These are phyloP conservation scores for Blastobotrys terrestris DNA, from an alignment of 805 yeast genomes.

Conservation along the genomic window DNA sequence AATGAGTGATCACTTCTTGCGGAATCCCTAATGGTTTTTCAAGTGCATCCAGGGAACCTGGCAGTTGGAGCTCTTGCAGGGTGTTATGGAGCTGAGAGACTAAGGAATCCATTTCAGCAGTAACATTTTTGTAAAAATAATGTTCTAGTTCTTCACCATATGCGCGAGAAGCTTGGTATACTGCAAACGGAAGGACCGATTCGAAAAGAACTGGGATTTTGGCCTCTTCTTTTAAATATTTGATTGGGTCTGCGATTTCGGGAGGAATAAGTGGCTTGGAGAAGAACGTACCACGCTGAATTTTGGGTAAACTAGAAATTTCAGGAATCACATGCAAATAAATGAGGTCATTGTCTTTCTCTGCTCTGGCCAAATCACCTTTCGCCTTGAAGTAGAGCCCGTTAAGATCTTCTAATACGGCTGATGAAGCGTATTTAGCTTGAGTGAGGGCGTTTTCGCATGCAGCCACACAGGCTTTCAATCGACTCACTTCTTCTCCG, in stretches of 20 bases:
- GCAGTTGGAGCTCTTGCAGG: conserved; percentile 46
- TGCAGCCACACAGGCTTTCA: conserved; percentile 39
- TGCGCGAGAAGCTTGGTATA: conserved; percentile 61
- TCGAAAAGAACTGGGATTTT: conserved; percentile 37
- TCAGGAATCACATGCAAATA: conserved; percentile 62
- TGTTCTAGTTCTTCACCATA: conserved; percentile 58
- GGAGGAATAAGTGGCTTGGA: conserved; percentile 43
- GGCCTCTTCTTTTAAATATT: conserved; percentile 25
- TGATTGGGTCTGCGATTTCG: conserved; percentile 32
- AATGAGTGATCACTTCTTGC: conserved; percentile 47
- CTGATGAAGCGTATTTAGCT: conserved; percentile 36
- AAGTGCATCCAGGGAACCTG: conserved; percentile 56
- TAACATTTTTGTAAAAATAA: conserved; percentile 41
- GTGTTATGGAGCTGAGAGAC: conserved; percentile 19
- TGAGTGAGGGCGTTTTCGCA: conserved; percentile 34
- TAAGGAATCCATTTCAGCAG: conserved; percentile 28
- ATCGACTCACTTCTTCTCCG: conserved; percentile 66
- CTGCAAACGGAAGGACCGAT: conserved; percentile 59
- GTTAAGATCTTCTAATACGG: conserved; percentile 46
- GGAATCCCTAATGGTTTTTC: conserved; percentile 55
- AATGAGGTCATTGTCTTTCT: conserved; percentile 75
- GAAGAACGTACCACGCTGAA: conserved; percentile 44
- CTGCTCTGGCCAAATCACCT: conserved; percentile 47
- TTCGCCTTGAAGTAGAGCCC: conserved; percentile 44
- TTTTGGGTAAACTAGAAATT: conserved; percentile 33